Percentiles rank a stretch among this genome's conserved stretches.
Conservation (phyloP, 139 green algal genomes). For the Zygnema circumcarinatum region DNA sequence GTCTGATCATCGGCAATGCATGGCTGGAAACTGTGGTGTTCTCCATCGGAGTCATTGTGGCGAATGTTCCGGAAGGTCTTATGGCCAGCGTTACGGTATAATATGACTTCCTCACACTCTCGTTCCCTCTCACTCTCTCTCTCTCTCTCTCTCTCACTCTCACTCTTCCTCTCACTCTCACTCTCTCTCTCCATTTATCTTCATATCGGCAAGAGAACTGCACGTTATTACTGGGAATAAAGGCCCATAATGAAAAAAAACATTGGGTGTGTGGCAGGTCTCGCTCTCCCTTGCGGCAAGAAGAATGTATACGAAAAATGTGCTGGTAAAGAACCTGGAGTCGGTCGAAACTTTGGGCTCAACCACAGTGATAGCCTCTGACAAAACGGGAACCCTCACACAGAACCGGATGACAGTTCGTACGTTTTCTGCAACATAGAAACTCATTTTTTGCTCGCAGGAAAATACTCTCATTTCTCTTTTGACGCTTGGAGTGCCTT, state of each 20-base stretch:
- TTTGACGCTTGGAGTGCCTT: constrained; percentile 4
- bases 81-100: constrained; percentile 64
- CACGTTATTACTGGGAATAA: no score
- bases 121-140: background rate
- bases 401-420: constrained; percentile 70
- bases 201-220: background rate
- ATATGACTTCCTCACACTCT: background rate
- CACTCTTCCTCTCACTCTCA: constrained; percentile 4
- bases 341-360: constrained; percentile 66
- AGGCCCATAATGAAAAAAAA: no score
- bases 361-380: constrained; percentile 66
- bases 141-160: constrained; percentile 13
- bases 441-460: constrained; percentile 14
- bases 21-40: constrained; percentile 69
- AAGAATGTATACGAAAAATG: constrained; percentile 63
- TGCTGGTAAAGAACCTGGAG: constrained; percentile 68
- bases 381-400: constrained; percentile 69
- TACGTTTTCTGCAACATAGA: no score
- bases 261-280: constrained; percentile 35
- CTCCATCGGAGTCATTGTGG: constrained; percentile 73
- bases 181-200: no score
- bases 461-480: constrained; percentile 2
- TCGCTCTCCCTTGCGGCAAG: constrained; percentile 61
- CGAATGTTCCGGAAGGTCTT: constrained; percentile 68
- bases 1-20: constrained; percentile 57